Evolutionary conservation across 805 yeast genomes (phyloP).

Genomic region (Nakazawaea pomicola): DNA sequence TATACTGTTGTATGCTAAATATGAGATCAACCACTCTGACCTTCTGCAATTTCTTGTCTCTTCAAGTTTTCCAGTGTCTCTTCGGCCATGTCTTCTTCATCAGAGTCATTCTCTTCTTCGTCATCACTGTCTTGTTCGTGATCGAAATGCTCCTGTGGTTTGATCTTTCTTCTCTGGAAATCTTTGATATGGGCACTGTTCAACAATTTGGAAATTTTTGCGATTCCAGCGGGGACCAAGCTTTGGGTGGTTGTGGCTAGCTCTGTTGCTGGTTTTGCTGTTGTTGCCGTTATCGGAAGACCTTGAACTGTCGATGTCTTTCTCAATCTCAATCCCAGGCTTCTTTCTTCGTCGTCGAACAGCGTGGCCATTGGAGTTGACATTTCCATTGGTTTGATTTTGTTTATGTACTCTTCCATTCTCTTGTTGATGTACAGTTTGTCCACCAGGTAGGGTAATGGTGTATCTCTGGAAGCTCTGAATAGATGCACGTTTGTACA

Average conservation of each 20-base stretch:
- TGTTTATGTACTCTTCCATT: background rate
- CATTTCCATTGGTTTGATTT: constrained; percentile 7
- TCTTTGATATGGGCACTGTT: constrained; percentile 81
- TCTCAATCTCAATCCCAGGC: constrained; percentile 16
- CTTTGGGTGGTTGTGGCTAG: background rate
- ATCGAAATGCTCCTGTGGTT: constrained; percentile 25
- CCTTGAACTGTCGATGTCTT: constrained; percentile 7
- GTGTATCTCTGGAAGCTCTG: constrained; percentile 83
- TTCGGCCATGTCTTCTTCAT: constrained; percentile 3
- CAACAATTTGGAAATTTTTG: constrained; percentile 46
- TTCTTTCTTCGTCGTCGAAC: constrained; percentile 14
- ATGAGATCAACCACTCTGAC: background rate
- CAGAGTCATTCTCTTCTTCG: constrained; percentile 14
- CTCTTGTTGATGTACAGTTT: constrained; percentile 25
- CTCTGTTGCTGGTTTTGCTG: no score
- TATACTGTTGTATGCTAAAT: no score
- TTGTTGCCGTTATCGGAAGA: no score
- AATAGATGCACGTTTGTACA: constrained; percentile 81
- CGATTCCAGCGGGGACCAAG: constrained; percentile 25
- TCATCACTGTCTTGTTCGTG: constrained; percentile 32
- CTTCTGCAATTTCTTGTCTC: background rate
- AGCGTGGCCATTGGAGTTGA: constrained; percentile 2
- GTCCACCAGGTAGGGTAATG: constrained; percentile 68
- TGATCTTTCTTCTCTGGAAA: constrained; percentile 61
- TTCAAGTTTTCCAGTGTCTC: background rate